Evolutionary conservation across 345 rosid genomes (phyloP), one percentile per base, ranked within the genome.

Genomic region (Garcia nutans): DNA sequence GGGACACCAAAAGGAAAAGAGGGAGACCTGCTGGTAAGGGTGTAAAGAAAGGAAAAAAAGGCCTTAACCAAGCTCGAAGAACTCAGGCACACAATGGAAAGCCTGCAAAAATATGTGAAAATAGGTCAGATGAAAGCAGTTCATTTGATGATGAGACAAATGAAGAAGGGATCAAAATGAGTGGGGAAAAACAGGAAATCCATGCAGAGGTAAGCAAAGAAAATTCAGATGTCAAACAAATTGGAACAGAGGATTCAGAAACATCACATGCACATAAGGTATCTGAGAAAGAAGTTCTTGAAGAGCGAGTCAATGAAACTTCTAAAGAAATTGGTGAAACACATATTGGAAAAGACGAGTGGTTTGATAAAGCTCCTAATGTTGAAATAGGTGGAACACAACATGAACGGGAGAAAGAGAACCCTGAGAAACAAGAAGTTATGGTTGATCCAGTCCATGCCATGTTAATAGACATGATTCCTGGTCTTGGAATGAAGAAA

Each of bases 381-480:
- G 15, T 16, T 23, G 78, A 59, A 52, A 76, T 41, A 68, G 19
- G 37, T 44, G 79, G n/a, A 57, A 73, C 47, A 65, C 69, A 69
- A 24, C 13, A 47, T n/a, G 67, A 49, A 64, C 63, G 72, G 72
- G 68, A 24, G 65, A 57, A 61, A 0, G 73, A 76, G 60, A 83
- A 54, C 47, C 67, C 71, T 10, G 73, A 73, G 71, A 65, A 75
- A 23, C 17, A 20, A 16, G 65, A 78, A 68, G 73, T 84, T 52
- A 81, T 73, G 89, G 87, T 82, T 61, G 96, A 92, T 86, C 97
- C 98, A 9, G 88, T 93, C 79, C 87, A 89, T 71, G 92, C 96
- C 44, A 93, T 96, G 94, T 80, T 93, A 78, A 73, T 88, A 74
- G 79, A 86, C 86, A 90, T 96, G 98, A 81, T 96, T 81, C 99